Evolutionary conservation across 2,329 filamentous ascomycete genomes (phyloP), one percentile per base, ranked within the genome.

Genomic region (Plenodomus lindquistii): DNA sequence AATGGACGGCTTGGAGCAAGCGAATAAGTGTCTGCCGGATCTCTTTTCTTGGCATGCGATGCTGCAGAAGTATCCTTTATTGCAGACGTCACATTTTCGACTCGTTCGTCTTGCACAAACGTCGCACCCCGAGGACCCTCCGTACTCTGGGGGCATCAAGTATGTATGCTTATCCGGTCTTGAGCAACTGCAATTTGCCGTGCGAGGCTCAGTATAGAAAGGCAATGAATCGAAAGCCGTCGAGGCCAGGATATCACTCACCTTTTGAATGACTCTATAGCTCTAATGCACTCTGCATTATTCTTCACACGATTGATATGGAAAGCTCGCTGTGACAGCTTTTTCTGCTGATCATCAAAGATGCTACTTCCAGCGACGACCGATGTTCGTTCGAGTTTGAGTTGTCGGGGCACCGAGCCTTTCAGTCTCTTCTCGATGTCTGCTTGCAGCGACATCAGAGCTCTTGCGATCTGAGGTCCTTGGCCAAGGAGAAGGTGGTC

Each of bases 311-410:
- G 22, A 5, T 24, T 24, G 5, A 24, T 24, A 24, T 24, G 22
- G 6, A 24, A 5, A 5, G 5, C 6, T 24, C 22, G 6, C 10
- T 24, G 22, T 24, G 22, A 10, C 31, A 43, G 29, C 35, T 47
- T 52, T n/a, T 46, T 37, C 20, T 50, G 46, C 22, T 35, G 34
- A 40, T 10, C 29, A 46, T 46, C 35, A 1, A 52, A 39, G 35
- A 63, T n/a, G 29, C 60, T 63, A 34, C 56, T 61, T 34, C 56
- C 57, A 38, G 56, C 56, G 44, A 56, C 20, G 19, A 53, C 60
- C 6, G 58, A 63, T 44, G 60, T 63, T 44, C 44, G 40, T 51
- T 60, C 47, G 11, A 48, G 50, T 16, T 18, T 47, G 37, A 56
- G 36, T 40, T 46, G 19, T 21, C 47, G 36, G 37, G 49, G 29